These are phyloP conservation scores for Mycena epipterygia DNA, from an alignment of 768 basidiomycete genomes.

Conservation along the genomic window DNA sequence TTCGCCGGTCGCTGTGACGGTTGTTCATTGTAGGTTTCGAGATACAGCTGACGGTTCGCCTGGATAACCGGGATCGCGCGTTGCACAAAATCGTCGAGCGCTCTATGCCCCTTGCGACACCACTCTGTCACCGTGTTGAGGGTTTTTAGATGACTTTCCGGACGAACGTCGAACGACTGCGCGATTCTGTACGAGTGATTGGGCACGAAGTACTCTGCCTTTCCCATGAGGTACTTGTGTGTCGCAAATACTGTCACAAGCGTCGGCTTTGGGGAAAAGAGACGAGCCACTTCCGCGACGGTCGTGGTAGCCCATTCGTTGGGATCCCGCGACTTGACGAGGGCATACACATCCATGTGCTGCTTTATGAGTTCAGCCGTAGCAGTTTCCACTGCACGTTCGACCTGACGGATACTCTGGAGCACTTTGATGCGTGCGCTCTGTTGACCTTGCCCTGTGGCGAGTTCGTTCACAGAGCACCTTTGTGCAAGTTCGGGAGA, in stretches of 20 bases:
- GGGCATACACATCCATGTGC: slow-evolving; percentile 57
- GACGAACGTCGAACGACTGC: slow-evolving; percentile 75
- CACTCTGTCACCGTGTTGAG: slow-evolving; percentile 64
- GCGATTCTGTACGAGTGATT: slow-evolving; percentile 59
- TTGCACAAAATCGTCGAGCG: slow-evolving; percentile 61
- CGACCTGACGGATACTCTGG: slow-evolving; percentile 67
- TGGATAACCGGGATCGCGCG: slow-evolving; percentile 64
- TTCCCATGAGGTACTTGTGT: slow-evolving; percentile 76
- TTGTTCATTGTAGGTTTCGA: slow-evolving; percentile 47
- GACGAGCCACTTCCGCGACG: slow-evolving; percentile 63
- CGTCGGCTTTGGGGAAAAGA: slow-evolving; percentile 54
- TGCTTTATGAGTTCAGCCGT: slow-evolving; percentile 44
- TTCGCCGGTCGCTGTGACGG: slow-evolving; percentile 45
- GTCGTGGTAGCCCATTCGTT: slow-evolving; percentile 70
- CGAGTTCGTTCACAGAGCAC: slow-evolving; percentile 56
- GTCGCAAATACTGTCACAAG: slow-evolving; percentile 58
- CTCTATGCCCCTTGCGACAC: slow-evolving; percentile 55
- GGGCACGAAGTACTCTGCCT: slow-evolving; percentile 66
- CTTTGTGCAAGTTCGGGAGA: slow-evolving; percentile 58
- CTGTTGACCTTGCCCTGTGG: slow-evolving; percentile 52
- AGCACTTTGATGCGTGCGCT: slow-evolving; percentile 77
- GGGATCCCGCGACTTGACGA: slow-evolving; percentile 59
- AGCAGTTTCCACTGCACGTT: slow-evolving; percentile 61
- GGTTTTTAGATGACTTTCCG: slow-evolving; percentile 65
- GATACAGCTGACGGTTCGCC: slow-evolving; percentile 45